phyloP scores from a whole-genome alignment of 1,139 yeast genomes.

The Debaryomycetaceae sp. region DNA sequence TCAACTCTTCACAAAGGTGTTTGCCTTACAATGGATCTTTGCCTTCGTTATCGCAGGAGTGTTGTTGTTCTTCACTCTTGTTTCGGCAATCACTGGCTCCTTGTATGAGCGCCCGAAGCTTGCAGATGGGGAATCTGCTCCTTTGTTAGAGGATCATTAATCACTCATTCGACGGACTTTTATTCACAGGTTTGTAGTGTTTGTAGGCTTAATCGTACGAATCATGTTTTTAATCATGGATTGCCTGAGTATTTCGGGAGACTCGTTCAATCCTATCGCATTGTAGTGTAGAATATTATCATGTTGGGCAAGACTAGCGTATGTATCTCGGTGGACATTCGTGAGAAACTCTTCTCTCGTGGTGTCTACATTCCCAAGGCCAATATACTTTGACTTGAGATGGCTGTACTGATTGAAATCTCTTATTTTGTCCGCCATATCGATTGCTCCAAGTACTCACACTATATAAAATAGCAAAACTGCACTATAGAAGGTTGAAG shows the following conservation, averaged over 20 bases:
- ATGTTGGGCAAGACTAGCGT: conserved; percentile 69
- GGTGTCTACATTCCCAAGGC: conserved; percentile 72
- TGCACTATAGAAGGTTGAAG: no score
- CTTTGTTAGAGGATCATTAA: conserved; percentile 18
- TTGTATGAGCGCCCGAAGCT: conserved; percentile 10
- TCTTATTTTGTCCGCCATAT: conserved; percentile 65
- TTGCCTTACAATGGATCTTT: conserved; percentile 84
- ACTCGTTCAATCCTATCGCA: conserved; percentile 59
- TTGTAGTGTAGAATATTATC: conserved; percentile 62
- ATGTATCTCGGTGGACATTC: conserved; percentile 72
- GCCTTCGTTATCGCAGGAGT: conserved; percentile 63
- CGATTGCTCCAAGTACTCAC: no score
- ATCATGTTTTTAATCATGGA: conserved; percentile 62
- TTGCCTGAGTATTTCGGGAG: conserved; percentile 46
- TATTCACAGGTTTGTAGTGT: background rate
- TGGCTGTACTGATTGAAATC: conserved; percentile 62
- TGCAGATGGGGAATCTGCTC: conserved; percentile 22
- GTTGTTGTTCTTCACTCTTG: conserved; percentile 46
- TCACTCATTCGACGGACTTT: background rate
- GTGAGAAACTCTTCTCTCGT: conserved; percentile 41
- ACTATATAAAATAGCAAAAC: no score
- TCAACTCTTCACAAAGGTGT: conserved; percentile 61
- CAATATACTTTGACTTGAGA: conserved; percentile 61
- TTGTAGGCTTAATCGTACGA: conserved; percentile 24
- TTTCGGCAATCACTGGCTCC: conserved; percentile 35